A percentile compares a stretch with the other conserved stretches of the same genome.
Evolutionary conservation across 1,284 basidiomycete genomes (phyloP).

Genomic region (Xanthoconium separans): DNA sequence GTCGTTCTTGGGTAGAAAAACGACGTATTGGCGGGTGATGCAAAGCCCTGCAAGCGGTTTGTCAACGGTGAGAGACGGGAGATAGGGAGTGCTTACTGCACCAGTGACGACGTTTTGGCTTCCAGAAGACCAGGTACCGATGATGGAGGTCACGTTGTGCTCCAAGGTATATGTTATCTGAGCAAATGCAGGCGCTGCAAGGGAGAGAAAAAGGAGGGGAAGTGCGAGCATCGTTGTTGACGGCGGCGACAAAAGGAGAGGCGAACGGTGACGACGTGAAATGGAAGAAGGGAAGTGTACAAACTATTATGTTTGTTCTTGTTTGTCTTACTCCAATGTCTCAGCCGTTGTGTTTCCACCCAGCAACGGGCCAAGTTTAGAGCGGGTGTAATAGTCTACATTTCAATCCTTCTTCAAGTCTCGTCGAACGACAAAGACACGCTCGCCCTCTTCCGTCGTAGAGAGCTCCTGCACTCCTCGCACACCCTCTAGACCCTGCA

Average conservation of each 20-base stretch:
- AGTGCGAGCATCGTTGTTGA: constrained; percentile 18
- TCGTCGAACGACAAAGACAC: constrained; percentile 69
- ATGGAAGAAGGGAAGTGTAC: neutral
- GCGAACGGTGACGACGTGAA: constrained; percentile 9
- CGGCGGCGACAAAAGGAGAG: constrained; percentile 2
- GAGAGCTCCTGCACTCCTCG: constrained; percentile 65
- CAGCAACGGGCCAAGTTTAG: neutral
- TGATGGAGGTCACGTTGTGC: constrained; percentile 68
- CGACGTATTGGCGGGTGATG: constrained; percentile 73
- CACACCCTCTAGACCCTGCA: constrained; percentile 60
- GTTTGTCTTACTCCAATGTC: constrained; percentile 23
- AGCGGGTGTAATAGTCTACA: too few relatives aligned
- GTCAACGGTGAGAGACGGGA: neutral
- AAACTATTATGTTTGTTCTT: constrained; percentile 19
- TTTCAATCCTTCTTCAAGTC: constrained; percentile 70
- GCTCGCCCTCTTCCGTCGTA: constrained; percentile 58
- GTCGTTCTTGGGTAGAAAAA: constrained; percentile 83
- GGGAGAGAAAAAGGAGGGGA: constrained; percentile 20
- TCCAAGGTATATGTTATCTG: too few relatives aligned
- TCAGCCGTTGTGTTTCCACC: constrained; percentile 6
- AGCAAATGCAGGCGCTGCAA: constrained; percentile 35
- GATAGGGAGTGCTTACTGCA: constrained; percentile 41
- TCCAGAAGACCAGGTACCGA: constrained; percentile 86
- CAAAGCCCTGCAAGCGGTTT: constrained; percentile 61
- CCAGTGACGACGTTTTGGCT: constrained; percentile 77